phyloP scores from a whole-genome alignment of 148 eudicot genomes.

The Pouteria glomerata region DNA sequence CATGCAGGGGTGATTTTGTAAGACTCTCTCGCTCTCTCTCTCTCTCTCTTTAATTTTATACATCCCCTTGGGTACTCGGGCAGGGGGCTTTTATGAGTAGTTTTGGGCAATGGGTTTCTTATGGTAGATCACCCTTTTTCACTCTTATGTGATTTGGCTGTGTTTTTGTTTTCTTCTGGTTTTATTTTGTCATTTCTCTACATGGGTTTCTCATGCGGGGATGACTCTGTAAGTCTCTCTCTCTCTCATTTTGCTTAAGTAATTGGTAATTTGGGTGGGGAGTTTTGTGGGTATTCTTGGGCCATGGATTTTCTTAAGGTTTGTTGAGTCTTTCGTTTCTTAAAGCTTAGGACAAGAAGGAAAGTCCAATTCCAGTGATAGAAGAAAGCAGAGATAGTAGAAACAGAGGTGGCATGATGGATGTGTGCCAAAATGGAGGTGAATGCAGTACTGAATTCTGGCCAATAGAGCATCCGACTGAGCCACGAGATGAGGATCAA shows the following conservation, averaged over 20 bases:
- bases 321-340: background rate
- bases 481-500: conserved; percentile 27
- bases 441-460: conserved; percentile 13
- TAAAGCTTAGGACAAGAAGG: conserved; percentile 5
- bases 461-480: conserved; percentile 27
- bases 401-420: background rate
- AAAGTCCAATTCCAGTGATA: conserved; percentile 1
- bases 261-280: background rate
- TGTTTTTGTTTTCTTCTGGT: background rate
- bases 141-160: too few relatives aligned
- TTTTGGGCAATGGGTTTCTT: too few relatives aligned
- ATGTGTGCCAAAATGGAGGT: background rate
- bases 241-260: background rate
- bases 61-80: too few relatives aligned
- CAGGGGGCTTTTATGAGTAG: too few relatives aligned
- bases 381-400: conserved; percentile 8
- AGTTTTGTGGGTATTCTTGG: background rate
- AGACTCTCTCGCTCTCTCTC: conserved; percentile 6
- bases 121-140: too few relatives aligned
- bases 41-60: too few relatives aligned
- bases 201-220: conserved; percentile 5
- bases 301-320: background rate
- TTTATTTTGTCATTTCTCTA: background rate
- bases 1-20: conserved; percentile 3
- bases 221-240: conserved; percentile 9